Evolutionary conservation across 345 rosid species (phyloP).

Genomic region (Salix dunnii): DNA sequence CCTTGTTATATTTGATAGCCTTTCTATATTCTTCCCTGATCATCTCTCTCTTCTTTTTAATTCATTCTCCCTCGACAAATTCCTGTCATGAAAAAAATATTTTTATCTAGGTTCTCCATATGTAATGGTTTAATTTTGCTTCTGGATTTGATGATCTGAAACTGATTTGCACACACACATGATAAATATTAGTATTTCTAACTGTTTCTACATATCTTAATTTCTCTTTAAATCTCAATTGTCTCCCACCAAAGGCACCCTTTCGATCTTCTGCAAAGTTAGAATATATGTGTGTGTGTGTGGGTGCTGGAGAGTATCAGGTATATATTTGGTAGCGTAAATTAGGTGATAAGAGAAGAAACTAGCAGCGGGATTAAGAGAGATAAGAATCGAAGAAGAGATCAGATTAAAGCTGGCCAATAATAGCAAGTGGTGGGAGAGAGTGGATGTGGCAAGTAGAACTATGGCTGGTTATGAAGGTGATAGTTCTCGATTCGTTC

Average conservation of each 20-base stretch:
- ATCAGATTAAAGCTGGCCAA: slow-evolving; percentile 35
- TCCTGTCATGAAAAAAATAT: neutral
- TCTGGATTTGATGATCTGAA: neutral
- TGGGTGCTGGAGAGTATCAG: no score
- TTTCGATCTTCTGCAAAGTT: no score
- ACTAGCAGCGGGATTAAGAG: neutral
- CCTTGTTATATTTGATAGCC: neutral
- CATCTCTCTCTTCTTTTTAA: neutral
- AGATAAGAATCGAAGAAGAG: neutral
- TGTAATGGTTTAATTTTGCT: neutral
- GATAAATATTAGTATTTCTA: no score
- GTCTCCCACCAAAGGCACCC: no score
- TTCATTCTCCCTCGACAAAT: neutral
- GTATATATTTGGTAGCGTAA: neutral
- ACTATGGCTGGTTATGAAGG: slow-evolving; percentile 48
- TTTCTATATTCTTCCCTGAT: neutral
- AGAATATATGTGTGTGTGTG: no score
- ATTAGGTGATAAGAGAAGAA: neutral
- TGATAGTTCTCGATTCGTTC: slow-evolving; percentile 35
- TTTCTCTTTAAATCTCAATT: no score
- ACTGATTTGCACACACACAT: no score
- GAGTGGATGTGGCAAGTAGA: slow-evolving; percentile 24
- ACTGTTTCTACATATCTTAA: no score
- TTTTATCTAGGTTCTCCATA: neutral
- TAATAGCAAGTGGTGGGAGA: slow-evolving; percentile 46